Percentiles rank a stretch among this genome's conserved stretches.
These are phyloP conservation scores for Malassezia globosa DNA, from an alignment of 1,284 basidiomycete genomes.

Conservation along the genomic window DNA sequence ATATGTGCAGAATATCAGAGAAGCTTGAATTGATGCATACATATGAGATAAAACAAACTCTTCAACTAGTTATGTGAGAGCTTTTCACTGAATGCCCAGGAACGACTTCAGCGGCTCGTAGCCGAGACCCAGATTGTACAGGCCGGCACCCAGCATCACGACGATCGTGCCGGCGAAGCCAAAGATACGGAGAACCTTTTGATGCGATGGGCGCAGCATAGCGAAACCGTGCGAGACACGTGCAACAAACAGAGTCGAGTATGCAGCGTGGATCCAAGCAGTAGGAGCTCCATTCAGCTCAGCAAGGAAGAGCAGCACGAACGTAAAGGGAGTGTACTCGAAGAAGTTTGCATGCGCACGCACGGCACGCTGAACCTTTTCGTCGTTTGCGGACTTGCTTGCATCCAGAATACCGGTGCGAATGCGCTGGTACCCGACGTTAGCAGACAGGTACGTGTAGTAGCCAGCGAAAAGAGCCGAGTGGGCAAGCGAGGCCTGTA, in stretches of 20 bases:
- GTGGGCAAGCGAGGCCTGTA: constrained; percentile 44
- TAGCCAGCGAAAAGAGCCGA: constrained; percentile 42
- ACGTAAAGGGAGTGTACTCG: constrained; percentile 38
- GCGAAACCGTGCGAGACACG: constrained; percentile 38
- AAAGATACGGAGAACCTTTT: constrained; percentile 21
- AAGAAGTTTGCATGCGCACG: constrained; percentile 43
- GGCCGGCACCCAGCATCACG: constrained; percentile 32
- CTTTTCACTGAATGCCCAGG: constrained; percentile 42
- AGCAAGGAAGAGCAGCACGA: constrained; percentile 45
- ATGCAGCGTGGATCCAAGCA: constrained; percentile 41
- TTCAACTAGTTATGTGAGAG: no score
- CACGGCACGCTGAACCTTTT: constrained; percentile 9
- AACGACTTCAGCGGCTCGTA: constrained; percentile 46
- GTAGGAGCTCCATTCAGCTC: constrained; percentile 47
- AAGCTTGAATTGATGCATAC: no score
- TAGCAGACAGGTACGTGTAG: constrained; percentile 38
- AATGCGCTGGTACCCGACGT: constrained; percentile 27
- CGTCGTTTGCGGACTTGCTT: constrained; percentile 17
- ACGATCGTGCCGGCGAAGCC: constrained; percentile 29
- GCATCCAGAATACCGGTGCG: constrained; percentile 15
- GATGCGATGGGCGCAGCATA: constrained; percentile 18
- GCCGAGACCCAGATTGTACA: constrained; percentile 45
- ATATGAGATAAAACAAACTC: no score
- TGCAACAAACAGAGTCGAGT: constrained; percentile 35
- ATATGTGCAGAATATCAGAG: no score